Percentiles rank a stretch among this genome's conserved stretches.
Evolutionary conservation across 2,329 filamentous ascomycete genomes (phyloP).

Genomic region (Penicillium expansum): DNA sequence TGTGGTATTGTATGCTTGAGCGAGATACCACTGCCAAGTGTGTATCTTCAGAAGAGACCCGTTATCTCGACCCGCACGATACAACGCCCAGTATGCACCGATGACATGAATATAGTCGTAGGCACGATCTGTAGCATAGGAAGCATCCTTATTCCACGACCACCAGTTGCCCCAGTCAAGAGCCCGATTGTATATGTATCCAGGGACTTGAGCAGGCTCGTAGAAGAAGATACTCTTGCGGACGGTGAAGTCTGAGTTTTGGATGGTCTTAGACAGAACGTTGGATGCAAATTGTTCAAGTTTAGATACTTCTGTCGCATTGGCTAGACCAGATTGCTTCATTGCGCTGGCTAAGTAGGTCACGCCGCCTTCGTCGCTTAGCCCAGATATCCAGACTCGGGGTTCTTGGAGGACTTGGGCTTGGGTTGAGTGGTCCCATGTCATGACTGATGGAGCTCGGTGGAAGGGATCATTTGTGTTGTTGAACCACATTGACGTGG

Average conservation of each 20-base stretch:
- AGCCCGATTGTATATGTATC: neutral
- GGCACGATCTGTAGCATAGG: slow-evolving; percentile 51
- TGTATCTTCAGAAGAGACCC: slow-evolving; percentile 29
- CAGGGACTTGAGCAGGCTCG: neutral
- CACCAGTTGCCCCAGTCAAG: neutral
- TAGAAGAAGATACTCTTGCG: neutral
- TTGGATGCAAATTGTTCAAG: neutral
- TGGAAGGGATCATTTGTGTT: too few species aligned
- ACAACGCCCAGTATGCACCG: slow-evolving; percentile 58
- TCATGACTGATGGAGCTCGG: too few species aligned
- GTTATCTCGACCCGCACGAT: slow-evolving; percentile 53
- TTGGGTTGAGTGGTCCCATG: too few species aligned
- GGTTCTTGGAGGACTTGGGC: neutral
- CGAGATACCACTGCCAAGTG: neutral
- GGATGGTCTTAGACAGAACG: neutral
- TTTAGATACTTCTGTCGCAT: neutral
- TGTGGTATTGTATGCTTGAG: neutral
- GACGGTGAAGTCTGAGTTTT: neutral
- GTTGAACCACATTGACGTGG: too few species aligned
- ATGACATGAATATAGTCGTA: slow-evolving; percentile 61
- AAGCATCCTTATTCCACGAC: neutral
- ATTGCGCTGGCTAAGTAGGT: neutral
- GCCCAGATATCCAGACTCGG: neutral
- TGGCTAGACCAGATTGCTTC: neutral
- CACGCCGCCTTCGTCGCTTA: neutral